Base-by-base conservation (phyloP, 306 rosid species). In the Medicago ruthenica region DNA sequence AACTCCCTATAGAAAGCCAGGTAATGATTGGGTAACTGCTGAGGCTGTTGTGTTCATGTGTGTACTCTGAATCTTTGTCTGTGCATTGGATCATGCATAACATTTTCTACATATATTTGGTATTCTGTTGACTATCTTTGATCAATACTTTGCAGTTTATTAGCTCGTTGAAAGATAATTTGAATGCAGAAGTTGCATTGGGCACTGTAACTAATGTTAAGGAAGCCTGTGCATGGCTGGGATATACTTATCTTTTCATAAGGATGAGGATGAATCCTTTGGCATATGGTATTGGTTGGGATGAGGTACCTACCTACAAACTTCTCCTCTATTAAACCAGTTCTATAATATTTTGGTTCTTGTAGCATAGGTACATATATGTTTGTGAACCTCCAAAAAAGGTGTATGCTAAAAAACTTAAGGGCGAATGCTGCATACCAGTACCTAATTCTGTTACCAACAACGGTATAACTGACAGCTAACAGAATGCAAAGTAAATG, bases 211-310 rank as follows among this genome's bases (percentile, higher is more conserved):
- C 98, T 39, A 94, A 94, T 86, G 95, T 94, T 74, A 94, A 92
- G 87, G 98, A 94, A 87, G 98, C 98, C 64, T 92, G 97, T 83
- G 97, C 97, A 8, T 94, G 98, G 98, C 96, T 94, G 72, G 98
- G 98, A 82, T 94, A 94, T 83, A 94, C 98, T 2, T 94, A 94
- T 85, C 95, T 94, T 76, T 94, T 89, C 82, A 92, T 94, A 81
- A 88, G 98, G 87, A 94, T 94, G 98, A 88, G 92, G 85, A 82
- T 91, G 89, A 94, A 94, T 85, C 98, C 98, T 45, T 79, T 94
- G 86, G 95, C 90, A 4, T 94, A 94, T 79, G 98, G 97, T 81
- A 87, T 94, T 54, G 95, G 88, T 57, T 94, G 98, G 98, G 97
- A 94, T 67, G 98, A 94, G 98, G 98, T 93, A 87, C 55, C 50